phyloP scores from a whole-genome alignment of 192 early-diverging fungal species.

The Backusella luteola region DNA sequence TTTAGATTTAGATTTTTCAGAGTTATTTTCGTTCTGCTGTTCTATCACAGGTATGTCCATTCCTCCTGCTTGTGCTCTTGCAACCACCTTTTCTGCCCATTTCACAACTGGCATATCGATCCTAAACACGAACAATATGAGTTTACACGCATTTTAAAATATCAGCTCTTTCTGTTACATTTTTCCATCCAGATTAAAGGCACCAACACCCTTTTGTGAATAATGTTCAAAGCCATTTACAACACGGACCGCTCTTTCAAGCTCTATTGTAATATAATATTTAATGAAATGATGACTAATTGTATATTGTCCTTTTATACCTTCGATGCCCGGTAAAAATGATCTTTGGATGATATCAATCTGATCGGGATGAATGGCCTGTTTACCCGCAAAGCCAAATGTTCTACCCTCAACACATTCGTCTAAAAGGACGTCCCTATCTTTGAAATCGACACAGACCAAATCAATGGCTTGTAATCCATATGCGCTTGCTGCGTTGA shows the following conservation, averaged over 20 bases:
- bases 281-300: not conserved
- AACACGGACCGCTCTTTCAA: slow-evolving; percentile 68
- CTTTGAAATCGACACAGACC: slow-evolving; percentile 89
- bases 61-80: slow-evolving; percentile 61
- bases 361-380: slow-evolving; percentile 92
- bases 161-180: slow-evolving; percentile 46
- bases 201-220: slow-evolving; percentile 75
- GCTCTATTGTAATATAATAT: slow-evolving; percentile 35
- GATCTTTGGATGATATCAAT: slow-evolving; percentile 76
- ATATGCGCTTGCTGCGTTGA: slow-evolving; percentile 79
- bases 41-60: slow-evolving; percentile 32
- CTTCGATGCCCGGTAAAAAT: slow-evolving; percentile 72
- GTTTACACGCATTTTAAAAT: too few relatives aligned
- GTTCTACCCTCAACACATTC: slow-evolving; percentile 84
- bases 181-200: slow-evolving; percentile 91
- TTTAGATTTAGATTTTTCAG: not conserved
- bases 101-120: slow-evolving; percentile 90
- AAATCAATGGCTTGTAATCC: slow-evolving; percentile 92
- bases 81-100: slow-evolving; percentile 80
- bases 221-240: slow-evolving; percentile 67
- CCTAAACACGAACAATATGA: slow-evolving; percentile 1
- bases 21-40: not conserved
- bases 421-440: slow-evolving; percentile 62
- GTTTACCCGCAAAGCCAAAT: slow-evolving; percentile 96
- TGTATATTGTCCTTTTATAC: slow-evolving; percentile 27